Evolutionary conservation across 2,329 filamentous ascomycete genomes (phyloP).

Genomic region (Penicillium sp.): DNA sequence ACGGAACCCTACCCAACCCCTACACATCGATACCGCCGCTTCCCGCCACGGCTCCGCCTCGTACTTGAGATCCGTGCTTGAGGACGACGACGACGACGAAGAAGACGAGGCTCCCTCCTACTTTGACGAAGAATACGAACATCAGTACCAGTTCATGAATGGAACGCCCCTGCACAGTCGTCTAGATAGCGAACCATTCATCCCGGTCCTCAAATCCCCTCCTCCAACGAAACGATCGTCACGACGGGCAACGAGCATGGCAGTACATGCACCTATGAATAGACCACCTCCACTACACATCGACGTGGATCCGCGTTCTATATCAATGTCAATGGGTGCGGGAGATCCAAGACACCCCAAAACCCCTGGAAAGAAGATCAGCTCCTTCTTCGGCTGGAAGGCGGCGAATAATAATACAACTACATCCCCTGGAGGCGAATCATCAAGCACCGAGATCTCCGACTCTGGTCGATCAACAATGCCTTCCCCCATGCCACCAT

Average conservation of each 20-base stretch:
- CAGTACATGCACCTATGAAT: conserved; percentile 43
- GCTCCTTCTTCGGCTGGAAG: conserved; percentile 68
- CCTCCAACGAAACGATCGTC: conserved; percentile 47
- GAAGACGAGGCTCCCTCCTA: conserved; percentile 26
- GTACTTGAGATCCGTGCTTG: conserved; percentile 23
- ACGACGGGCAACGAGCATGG: conserved; percentile 45
- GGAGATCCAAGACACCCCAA: conserved; percentile 46
- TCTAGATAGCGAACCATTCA: conserved; percentile 46
- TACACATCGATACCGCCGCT: conserved; percentile 36
- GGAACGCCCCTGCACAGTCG: conserved; percentile 41
- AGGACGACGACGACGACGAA: conserved; percentile 32
- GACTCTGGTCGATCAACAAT: conserved; percentile 59
- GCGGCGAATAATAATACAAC: conserved; percentile 34
- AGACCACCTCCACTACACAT: conserved; percentile 47
- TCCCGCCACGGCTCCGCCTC: conserved; percentile 21
- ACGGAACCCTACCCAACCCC: conserved; percentile 34
- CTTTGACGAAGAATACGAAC: conserved; percentile 28
- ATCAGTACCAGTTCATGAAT: conserved; percentile 39
- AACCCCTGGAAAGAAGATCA: conserved; percentile 58
- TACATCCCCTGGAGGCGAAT: conserved; percentile 56
- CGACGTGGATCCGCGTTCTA: conserved; percentile 40
- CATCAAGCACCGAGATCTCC: conserved; percentile 63
- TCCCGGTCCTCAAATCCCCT: conserved; percentile 70
- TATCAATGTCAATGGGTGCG: conserved; percentile 38
- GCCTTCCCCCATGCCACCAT: conserved; percentile 53